Evolutionary conservation across 306 rosid species (phyloP), one percentile per base, ranked within the genome.

Genomic region (Rosa lucieae): DNA sequence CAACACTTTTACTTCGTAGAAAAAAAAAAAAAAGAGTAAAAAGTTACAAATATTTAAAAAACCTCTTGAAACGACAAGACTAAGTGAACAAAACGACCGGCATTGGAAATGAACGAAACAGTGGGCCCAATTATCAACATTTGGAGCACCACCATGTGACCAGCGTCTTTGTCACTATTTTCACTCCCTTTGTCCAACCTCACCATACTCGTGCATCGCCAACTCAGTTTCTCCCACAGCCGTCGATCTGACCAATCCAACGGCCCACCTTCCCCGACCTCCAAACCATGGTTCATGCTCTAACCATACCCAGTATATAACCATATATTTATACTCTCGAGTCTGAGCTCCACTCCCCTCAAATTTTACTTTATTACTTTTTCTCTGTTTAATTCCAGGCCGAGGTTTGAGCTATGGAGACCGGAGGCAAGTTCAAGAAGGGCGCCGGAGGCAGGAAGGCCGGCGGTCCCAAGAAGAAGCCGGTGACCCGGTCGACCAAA

Each of bases 401-500:
- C 40, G n/a, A 63, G 70, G 1, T 59, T 44, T 43, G 70, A 49
- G 61, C 40, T 39, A 83, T 86, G 87, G 87, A 81, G 5, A 2
- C 79, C 40, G 79, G 85, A 1, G 84, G 81, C 44, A 87, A 85
- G 79, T 29, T 73, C 70, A 87, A 82, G 88, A 84, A 73, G 68
- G 90, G 90, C 6, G 85, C 86, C 1, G 90, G 68, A 61, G 88
- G 90, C 10, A 82, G 86, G 53, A 84, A 55, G 8, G 88, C 82
- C 6, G 88, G 85, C 17, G 88, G 78, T 46, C 83, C 83, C 5
- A 87, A 82, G 84, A 84, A 83, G 82, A 87, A 87, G 72, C 72
- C 88, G 8, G 88, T 87, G 20, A 40, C 88, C 18, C 83, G 88
- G 35, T 87, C 90, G 9, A 77, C 79, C 11, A 87, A 68, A 62